Evolutionary conservation across 768 basidiomycete genomes (phyloP), one percentile per base, ranked within the genome.

Genomic region (Mycena rebaudengoi): DNA sequence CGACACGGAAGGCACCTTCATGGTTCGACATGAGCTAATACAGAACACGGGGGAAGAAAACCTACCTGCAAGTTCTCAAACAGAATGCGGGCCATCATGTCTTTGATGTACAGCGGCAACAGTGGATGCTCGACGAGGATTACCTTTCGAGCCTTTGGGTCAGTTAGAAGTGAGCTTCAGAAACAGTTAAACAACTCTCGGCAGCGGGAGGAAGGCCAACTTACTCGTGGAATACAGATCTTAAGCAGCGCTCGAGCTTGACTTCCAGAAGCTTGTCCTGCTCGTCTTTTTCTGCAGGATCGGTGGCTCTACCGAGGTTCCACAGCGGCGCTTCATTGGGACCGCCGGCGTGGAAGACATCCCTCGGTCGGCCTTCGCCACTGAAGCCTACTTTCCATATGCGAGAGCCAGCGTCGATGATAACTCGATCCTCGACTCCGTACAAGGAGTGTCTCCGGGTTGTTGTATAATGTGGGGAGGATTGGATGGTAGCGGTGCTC

Each of bases 381-480:
- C 95, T 96, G 80, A 98, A 99, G 2, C 98, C 98, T 12, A 96
- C 94, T 79, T 96, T 98, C 96, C 97, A 99, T 63, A 96, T 85
- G 54, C 91, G 84, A 45, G 94, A 95, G 20, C 98, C 98, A 23
- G 96, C 91, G 75, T 99, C 98, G 66, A 99, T 91, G 59, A 99
- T 87, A 40, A 99, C 87, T 45, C 97, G 86, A 77, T 99, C 98
- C 73, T 99, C 98, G 7, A 93, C 95, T 26, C 98, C 98, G 78
- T 99, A 99, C 8, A 99, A 80, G 1, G 96, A 97, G 74, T 98
- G 97, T 56, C 95, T 83, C 45, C 95, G 83, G 1, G 92, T 92
- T 11, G 93, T 94, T 12, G 88, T 76, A 74, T 95, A 95, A 69
- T 95, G 92, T 0, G 94, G 94, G 18, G 94, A 94, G 2, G 90